A percentile compares a stretch with the other conserved stretches of the same genome.
phyloP scores from a whole-genome alignment of 352 stramenopile species.

The Plasmopara muralis region DNA sequence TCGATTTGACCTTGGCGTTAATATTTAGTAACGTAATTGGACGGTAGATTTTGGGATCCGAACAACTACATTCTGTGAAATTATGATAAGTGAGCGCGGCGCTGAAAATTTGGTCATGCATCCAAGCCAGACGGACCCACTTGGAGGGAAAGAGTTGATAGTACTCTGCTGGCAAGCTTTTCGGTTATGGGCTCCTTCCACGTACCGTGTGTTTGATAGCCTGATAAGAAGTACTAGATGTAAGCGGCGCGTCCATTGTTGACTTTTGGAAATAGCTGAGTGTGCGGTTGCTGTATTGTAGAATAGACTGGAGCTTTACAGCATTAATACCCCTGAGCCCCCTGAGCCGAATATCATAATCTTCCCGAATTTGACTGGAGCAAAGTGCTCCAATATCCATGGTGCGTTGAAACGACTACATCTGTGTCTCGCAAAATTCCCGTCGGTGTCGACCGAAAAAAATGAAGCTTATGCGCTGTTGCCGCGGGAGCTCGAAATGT shows the following conservation, averaged over 20 bases:
- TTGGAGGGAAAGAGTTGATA: neutral
- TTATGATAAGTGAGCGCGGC: neutral
- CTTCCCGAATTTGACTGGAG: conserved; percentile 4
- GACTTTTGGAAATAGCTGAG: neutral
- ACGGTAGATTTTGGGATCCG: neutral
- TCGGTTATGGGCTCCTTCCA: no score
- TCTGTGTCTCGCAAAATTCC: conserved; percentile 2
- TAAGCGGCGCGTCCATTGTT: neutral
- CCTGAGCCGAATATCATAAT: neutral
- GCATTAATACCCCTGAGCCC: no score
- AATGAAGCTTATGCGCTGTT: neutral
- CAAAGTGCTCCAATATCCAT: conserved; percentile 5
- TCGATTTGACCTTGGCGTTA: neutral
- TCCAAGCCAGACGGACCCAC: neutral
- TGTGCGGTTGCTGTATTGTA: neutral
- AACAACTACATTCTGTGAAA: neutral
- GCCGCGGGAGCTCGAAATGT: neutral
- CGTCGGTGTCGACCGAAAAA: conserved; percentile 2
- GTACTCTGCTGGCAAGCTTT: conserved; percentile 1
- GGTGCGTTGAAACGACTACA: conserved; percentile 1
- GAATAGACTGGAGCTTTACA: conserved; percentile 1
- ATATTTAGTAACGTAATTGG: neutral
- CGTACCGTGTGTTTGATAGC: neutral
- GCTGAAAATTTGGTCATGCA: neutral
- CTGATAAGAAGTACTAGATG: neutral